Evolutionary conservation across 768 basidiomycete species (phyloP).

Genomic region (Suillus fuscotomentosus): DNA sequence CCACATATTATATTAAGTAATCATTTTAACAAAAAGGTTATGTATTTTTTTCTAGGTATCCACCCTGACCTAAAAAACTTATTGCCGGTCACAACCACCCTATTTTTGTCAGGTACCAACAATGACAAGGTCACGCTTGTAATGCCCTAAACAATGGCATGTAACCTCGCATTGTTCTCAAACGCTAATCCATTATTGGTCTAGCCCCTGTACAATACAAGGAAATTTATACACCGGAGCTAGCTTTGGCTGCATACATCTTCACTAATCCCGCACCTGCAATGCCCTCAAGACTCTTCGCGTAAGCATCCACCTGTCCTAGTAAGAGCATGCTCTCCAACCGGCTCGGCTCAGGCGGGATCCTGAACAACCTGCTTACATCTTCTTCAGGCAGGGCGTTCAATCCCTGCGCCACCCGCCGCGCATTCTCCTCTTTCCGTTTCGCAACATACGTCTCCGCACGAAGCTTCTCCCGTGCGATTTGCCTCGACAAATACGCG

Average conservation of each 20-base stretch:
- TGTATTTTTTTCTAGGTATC: background rate
- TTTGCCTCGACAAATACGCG: conserved; percentile 84
- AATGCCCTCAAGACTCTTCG: conserved; percentile 68
- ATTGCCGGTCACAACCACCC: no score
- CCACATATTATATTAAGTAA: background rate
- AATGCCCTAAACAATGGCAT: background rate
- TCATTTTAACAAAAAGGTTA: background rate
- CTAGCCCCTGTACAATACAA: background rate
- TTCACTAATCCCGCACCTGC: conserved; percentile 69
- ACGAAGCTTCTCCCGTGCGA: conserved; percentile 76
- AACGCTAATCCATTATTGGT: background rate
- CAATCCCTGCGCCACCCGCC: conserved; percentile 77
- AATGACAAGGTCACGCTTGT: background rate
- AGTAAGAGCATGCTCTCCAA: conserved; percentile 83
- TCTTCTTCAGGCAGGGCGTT: conserved; percentile 88
- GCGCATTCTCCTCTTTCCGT: conserved; percentile 85
- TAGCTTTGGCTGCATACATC: conserved; percentile 71
- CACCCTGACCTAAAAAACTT: no score
- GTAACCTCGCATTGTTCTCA: background rate
- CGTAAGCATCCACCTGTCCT: conserved; percentile 86
- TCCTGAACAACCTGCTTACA: conserved; percentile 80
- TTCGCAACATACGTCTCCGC: conserved; percentile 81
- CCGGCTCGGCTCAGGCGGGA: conserved; percentile 84
- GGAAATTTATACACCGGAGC: conserved; percentile 9
- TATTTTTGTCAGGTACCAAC: background rate